Evolutionary conservation across 768 basidiomycete genomes (phyloP), one percentile per base, ranked within the genome.

Genomic region (Hygrophorus pudorinus): DNA sequence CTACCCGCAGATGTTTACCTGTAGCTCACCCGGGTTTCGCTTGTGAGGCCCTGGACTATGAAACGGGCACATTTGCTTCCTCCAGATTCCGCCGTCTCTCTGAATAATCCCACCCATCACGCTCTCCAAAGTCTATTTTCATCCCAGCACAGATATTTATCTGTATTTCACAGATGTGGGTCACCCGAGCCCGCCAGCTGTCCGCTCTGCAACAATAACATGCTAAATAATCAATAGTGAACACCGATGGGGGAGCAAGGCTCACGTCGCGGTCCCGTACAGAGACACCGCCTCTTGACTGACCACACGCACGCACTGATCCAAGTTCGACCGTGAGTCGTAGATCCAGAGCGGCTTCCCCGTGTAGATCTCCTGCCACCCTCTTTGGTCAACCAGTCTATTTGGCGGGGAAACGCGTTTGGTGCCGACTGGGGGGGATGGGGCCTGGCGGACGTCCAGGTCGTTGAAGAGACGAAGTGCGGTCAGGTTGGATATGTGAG

Each of bases 301-400:
- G 8, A 89, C 74, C n/a, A 83, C 64, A 38, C 84, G 71, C 42
- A 72, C 79, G 48, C 77, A 83, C 48, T 73, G 73, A 59, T 88
- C 85, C 11, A 41, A 44, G 53, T 84, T 83, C 8, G 84, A 85
- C 51, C 60, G 63, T 5, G 65, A 53, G 53, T 88, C 85, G 54
- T 86, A 89, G 41, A 88, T 71, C 86, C 86, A 88, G 17, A 88
- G 51, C 27, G 67, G 72, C 52, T 75, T 72, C 9, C 86, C 85
- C 2, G 57, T 55, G 55, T 88, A 89, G 12, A 78, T 67, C 58
- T 88, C 86, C 60, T 87, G 85, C 73, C 76, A 78, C 2, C 81
- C 78, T 20, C 65, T 65, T 40, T 65, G 61, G 55, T 83, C 81
- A 27, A 81, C 69, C 13, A 88, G 68, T 34, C 74, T 68, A 56